A percentile compares a stretch with the other conserved stretches of the same genome.
phyloP scores from a whole-genome alignment of 2,329 filamentous ascomycete genomes.

The Colletotrichum tanaceti region DNA sequence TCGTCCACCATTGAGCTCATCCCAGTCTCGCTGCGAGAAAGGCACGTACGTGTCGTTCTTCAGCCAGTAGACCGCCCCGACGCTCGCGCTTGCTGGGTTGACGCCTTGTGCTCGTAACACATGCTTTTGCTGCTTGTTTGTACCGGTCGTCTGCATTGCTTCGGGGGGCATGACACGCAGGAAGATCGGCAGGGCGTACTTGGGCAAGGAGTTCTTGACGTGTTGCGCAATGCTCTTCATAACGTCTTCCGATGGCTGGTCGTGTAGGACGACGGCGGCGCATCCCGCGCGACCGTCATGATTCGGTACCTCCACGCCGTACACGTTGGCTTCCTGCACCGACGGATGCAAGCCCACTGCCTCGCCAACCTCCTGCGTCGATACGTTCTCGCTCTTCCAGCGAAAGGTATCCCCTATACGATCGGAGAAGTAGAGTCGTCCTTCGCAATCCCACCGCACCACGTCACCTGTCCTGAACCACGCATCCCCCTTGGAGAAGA shows the following conservation, averaged over 20 bases:
- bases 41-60: constrained; percentile 72
- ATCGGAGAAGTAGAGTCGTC: constrained; percentile 83
- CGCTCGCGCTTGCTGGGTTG: constrained; percentile 66
- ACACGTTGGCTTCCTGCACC: constrained; percentile 85
- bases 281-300: constrained; percentile 89
- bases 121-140: constrained; percentile 90
- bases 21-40: constrained; percentile 78
- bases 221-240: constrained; percentile 73
- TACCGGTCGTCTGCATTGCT: constrained; percentile 77
- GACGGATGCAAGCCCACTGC: constrained; percentile 74
- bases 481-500: constrained; percentile 80
- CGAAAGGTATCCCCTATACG: constrained; percentile 82
- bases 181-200: constrained; percentile 83
- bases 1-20: constrained; percentile 71
- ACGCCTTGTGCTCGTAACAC: constrained; percentile 78
- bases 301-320: constrained; percentile 81
- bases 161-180: constrained; percentile 72
- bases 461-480: constrained; percentile 91
- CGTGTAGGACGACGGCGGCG: constrained; percentile 73
- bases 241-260: constrained; percentile 54
- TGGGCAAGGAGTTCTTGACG: constrained; percentile 69
- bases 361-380: constrained; percentile 84
- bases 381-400: constrained; percentile 88
- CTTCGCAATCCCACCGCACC: constrained; percentile 76
- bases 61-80: constrained; percentile 72